Base-by-base conservation (phyloP, 1,284 basidiomycete species). In the Tausonia pullulans region DNA sequence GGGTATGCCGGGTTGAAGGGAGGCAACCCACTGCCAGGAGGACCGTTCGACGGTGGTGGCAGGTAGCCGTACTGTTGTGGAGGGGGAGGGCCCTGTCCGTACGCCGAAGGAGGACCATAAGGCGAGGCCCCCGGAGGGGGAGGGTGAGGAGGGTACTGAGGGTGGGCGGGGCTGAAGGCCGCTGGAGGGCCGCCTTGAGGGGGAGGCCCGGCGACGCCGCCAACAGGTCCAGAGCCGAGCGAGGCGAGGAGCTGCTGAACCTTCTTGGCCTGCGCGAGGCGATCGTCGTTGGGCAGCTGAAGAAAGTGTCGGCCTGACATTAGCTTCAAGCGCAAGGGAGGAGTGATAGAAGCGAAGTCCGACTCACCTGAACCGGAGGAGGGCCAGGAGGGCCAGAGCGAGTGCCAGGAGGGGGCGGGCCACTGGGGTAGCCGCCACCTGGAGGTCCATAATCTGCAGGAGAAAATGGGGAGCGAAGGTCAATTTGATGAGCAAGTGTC, bases 21-120 rank as follows among this genome's bases (percentile, higher is more conserved):
- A 40, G 50, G 60, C 4, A 62, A 61, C 10, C 46, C 46, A 1
- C 71, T 72, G 69, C 58, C 49, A 10, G 76, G 75, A 65, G 73
- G 74, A 67, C 56, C 75, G 57, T 71, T 76, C 8, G 58, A 40
- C 2, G 46, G 8, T 2, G 27, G 58, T 3, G 48, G 27, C 8
- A 27, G 46, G 39, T n/a, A 40, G 0, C 46, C 27, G 16, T 60
- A 49, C 8, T 10, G 45, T 13, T 48, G 40, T 39, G 46, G 50
- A 27, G 27, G 27, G 27, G 27, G 27, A 27, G 27, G 27, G 46
- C 49, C 40, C 14, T 43, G 8, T 4, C 50, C 50, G 48, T 48
- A 60, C 6, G 58, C 27, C 9, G 60, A 7, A 8, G 60, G 9
- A 46, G 60, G 27, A 11, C 39, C 27, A n/a, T 53, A 48, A n/a